phyloP scores from a whole-genome alignment of 352 stramenopile genomes.

The Pythium biforme region DNA sequence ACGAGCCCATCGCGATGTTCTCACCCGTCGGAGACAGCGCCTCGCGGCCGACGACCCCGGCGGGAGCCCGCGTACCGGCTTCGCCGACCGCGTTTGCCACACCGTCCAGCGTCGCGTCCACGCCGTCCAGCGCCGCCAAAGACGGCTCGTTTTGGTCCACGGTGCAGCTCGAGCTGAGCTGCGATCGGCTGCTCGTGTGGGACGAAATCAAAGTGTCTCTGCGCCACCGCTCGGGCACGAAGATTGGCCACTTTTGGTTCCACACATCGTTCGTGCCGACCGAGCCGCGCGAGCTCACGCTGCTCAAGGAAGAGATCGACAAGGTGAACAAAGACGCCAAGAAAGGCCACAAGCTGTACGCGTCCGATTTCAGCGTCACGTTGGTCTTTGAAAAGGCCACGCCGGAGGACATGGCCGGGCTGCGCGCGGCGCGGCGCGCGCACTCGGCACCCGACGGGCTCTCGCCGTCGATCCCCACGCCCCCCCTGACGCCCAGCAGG shows the following conservation, averaged over 20 bases:
- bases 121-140: conserved; percentile 7
- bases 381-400: conserved; percentile 48
- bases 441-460: conserved; percentile 14
- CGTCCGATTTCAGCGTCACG: conserved; percentile 45
- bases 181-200: conserved; percentile 50
- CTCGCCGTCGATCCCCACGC: background rate
- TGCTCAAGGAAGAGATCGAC: conserved; percentile 70
- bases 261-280: conserved; percentile 62
- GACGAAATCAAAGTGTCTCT: conserved; percentile 63
- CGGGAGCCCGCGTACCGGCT: no score
- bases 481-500: background rate
- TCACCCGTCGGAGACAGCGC: background rate
- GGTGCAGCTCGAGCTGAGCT: conserved; percentile 41
- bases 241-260: conserved; percentile 74
- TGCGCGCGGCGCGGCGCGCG: conserved; percentile 9
- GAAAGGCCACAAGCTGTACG: conserved; percentile 62
- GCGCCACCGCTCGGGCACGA: conserved; percentile 37
- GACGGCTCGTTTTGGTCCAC: conserved; percentile 17
- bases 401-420: conserved; percentile 27
- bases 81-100: no score
- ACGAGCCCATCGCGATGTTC: conserved; percentile 10
- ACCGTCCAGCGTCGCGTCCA: background rate
- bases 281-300: conserved; percentile 33
- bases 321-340: conserved; percentile 70
- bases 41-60: background rate